These are phyloP conservation scores for Acrodontium crateriforme DNA, from an alignment of 2,329 filamentous ascomycete species.

Conservation along the genomic window DNA sequence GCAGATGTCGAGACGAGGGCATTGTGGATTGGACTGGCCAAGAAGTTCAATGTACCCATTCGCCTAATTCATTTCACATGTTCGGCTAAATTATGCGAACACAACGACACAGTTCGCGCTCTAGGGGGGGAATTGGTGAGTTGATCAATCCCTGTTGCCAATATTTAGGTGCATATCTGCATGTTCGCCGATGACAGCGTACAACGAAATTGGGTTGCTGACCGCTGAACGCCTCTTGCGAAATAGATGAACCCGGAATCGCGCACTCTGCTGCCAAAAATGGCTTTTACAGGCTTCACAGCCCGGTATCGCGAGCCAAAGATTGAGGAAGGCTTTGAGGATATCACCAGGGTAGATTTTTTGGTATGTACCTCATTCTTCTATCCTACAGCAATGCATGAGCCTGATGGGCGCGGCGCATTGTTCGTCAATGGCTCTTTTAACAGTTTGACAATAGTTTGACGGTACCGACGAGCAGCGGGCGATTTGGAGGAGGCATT, in stretches of 20 bases:
- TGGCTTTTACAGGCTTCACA: slow-evolving; percentile 67
- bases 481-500: slow-evolving; percentile 62
- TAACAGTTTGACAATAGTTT: slow-evolving; percentile 33
- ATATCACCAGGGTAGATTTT: slow-evolving; percentile 65
- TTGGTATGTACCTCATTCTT: slow-evolving; percentile 29
- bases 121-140: slow-evolving; percentile 33
- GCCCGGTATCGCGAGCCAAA: slow-evolving; percentile 61
- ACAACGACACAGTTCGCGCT: slow-evolving; percentile 77
- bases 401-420: too few species aligned
- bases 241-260: slow-evolving; percentile 67
- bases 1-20: slow-evolving; percentile 61
- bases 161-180: not conserved
- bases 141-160: slow-evolving; percentile 5
- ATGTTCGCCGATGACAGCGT: too few species aligned
- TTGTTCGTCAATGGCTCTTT: too few species aligned
- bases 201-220: not conserved
- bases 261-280: slow-evolving; percentile 55
- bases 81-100: slow-evolving; percentile 53
- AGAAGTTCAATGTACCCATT: slow-evolving; percentile 56
- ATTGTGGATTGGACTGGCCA: slow-evolving; percentile 66
- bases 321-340: slow-evolving; percentile 65
- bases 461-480: slow-evolving; percentile 55
- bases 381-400: not conserved
- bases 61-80: slow-evolving; percentile 79
- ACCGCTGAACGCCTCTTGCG: slow-evolving; percentile 5